Conservation (phyloP, 345 rosid species). For the Hibiscus mutabilis region DNA sequence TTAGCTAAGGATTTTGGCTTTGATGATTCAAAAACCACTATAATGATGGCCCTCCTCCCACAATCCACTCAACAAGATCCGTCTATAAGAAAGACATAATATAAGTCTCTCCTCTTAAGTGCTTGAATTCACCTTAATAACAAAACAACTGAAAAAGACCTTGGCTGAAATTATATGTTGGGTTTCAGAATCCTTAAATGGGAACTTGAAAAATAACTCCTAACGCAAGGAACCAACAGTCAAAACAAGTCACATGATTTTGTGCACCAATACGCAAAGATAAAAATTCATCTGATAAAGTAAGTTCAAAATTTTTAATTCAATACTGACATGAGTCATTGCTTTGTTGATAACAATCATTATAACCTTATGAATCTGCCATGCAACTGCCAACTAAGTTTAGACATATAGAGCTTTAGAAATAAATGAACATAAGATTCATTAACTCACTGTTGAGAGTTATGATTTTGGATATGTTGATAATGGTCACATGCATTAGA, state of each 20-base stretch:
- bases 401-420: not conserved
- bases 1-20: conserved; percentile 1
- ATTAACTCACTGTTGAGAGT: conserved; percentile 72
- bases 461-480: conserved; percentile 72
- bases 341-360: not conserved
- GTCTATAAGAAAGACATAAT: not conserved
- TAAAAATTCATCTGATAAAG: not conserved
- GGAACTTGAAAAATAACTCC: not conserved
- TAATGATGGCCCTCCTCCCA: not conserved
- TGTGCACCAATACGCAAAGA: not conserved
- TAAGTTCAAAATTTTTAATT: not conserved
- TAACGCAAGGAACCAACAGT: not conserved
- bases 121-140: not conserved
- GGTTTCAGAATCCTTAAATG: not conserved
- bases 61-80: not conserved
- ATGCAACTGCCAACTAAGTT: conserved; percentile 2
- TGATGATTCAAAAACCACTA: conserved; percentile 1
- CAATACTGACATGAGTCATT: not conserved
- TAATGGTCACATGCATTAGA: conserved; percentile 69
- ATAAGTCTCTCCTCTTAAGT: not conserved
- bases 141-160: not conserved
- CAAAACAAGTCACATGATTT: not conserved
- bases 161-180: not conserved
- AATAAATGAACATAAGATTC: not conserved
- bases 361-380: not conserved